Conservation (phyloP, 2,329 filamentous ascomycete genomes). For the Fusarium coicis region DNA sequence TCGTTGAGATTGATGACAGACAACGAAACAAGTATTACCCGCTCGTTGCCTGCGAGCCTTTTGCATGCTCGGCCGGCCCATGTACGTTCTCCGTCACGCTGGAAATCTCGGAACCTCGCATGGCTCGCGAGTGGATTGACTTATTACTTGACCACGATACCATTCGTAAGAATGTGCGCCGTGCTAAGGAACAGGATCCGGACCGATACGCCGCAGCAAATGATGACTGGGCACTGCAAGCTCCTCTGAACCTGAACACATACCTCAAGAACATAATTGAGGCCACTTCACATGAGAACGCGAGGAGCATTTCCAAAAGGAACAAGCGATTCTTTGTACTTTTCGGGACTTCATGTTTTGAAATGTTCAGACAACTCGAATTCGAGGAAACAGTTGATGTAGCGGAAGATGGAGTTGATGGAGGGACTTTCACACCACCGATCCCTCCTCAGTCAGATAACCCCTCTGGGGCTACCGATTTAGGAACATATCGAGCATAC, state of each 20-base stretch:
- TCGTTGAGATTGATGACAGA: constrained; percentile 25
- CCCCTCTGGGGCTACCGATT: constrained; percentile 49
- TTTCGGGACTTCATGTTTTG: constrained; percentile 62
- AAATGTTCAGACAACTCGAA: constrained; percentile 61
- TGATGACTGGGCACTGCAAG: constrained; percentile 53
- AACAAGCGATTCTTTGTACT: constrained; percentile 67
- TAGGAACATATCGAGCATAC: constrained; percentile 58
- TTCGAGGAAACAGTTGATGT: constrained; percentile 56
- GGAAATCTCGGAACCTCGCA: constrained; percentile 61
- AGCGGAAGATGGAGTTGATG: constrained; percentile 52
- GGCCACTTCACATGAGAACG: constrained; percentile 48
- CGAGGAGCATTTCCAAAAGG: constrained; percentile 62
- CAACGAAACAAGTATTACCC: constrained; percentile 53
- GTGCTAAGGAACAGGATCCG: constrained; percentile 58
- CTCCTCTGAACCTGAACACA: constrained; percentile 59
- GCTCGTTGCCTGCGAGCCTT: constrained; percentile 50
- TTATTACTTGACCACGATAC: constrained; percentile 59
- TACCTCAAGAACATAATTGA: constrained; percentile 64
- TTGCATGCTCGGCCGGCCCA: constrained; percentile 54
- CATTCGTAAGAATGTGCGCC: constrained; percentile 53
- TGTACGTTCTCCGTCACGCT: constrained; percentile 58
- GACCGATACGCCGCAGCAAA: constrained; percentile 58
- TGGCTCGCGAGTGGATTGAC: constrained; percentile 55
- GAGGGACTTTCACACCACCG: constrained; percentile 52
- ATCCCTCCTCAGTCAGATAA: constrained; percentile 48